Conservation (phyloP, 2,329 filamentous ascomycete species). For the Rhinocladiella mackenziei region DNA sequence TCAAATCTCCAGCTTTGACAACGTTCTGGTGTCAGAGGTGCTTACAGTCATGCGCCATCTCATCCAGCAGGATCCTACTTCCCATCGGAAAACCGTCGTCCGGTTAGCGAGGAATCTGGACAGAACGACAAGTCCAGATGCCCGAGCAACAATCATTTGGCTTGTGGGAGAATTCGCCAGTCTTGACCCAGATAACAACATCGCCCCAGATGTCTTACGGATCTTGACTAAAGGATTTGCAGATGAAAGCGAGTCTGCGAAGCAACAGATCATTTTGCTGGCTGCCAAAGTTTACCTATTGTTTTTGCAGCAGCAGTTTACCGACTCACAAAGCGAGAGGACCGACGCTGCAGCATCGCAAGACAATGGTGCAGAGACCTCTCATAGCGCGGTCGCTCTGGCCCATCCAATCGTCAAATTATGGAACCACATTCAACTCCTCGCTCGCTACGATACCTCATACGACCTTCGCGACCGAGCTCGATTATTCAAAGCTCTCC, state of each 20-base stretch:
- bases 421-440: slow-evolving; percentile 78
- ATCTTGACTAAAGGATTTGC: slow-evolving; percentile 82
- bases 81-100: slow-evolving; percentile 80
- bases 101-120: slow-evolving; percentile 88
- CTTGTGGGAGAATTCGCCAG: slow-evolving; percentile 92
- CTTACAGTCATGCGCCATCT: slow-evolving; percentile 92
- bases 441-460: slow-evolving; percentile 88
- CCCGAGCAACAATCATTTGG: slow-evolving; percentile 94
- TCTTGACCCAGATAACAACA: slow-evolving; percentile 73
- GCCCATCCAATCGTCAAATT: slow-evolving; percentile 69
- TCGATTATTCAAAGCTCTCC: slow-evolving; percentile 78
- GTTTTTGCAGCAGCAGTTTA: slow-evolving; percentile 53
- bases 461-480: slow-evolving; percentile 92
- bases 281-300: slow-evolving; percentile 97
- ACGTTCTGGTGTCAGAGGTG: slow-evolving; percentile 79
- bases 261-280: slow-evolving; percentile 84
- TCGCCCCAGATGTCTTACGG: slow-evolving; percentile 85
- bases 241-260: slow-evolving; percentile 78
- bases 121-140: slow-evolving; percentile 78
- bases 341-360: slow-evolving; percentile 19
- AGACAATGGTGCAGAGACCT: slow-evolving; percentile 33
- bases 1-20: slow-evolving; percentile 84
- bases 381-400: slow-evolving; percentile 22
- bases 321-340: slow-evolving; percentile 26
- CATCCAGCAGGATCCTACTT: slow-evolving; percentile 81